Evolutionary conservation across 1,284 basidiomycete species (phyloP).

Genomic region (Phaffia rhodozyma): DNA sequence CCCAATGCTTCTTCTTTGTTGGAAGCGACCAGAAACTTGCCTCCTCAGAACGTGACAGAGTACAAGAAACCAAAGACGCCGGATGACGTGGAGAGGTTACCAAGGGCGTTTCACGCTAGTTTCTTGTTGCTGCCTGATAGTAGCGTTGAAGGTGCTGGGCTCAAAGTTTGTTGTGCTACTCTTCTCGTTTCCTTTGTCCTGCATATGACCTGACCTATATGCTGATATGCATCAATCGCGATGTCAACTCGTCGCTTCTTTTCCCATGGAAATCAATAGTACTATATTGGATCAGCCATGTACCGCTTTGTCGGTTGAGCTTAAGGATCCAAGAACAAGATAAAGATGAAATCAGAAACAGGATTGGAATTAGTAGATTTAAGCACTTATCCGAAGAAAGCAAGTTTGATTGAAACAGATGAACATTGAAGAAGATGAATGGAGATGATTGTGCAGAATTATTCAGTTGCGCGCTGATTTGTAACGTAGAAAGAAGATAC

Average conservation of each 20-base stretch:
- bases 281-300: slow-evolving; percentile 13
- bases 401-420: too few species aligned
- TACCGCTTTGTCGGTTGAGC: slow-evolving; percentile 18
- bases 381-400: too few species aligned
- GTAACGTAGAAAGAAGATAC: too few species aligned
- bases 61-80: slow-evolving; percentile 8
- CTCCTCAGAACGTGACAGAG: slow-evolving; percentile 7
- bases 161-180: not conserved
- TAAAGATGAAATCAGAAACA: too few species aligned
- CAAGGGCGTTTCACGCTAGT: slow-evolving; percentile 14
- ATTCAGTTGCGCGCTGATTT: too few species aligned
- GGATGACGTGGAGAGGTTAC: slow-evolving; percentile 13
- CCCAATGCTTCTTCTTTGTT: not conserved
- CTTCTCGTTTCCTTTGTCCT: not conserved
- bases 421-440: too few species aligned
- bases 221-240: not conserved
- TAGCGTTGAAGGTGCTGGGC: not conserved
- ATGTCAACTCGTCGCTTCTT: not conserved
- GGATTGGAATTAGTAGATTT: too few species aligned
- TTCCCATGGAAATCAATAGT: not conserved
- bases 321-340: not conserved
- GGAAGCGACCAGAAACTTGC: not conserved
- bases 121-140: slow-evolving; percentile 13
- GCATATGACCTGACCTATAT: not conserved
- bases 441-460: too few species aligned